Evolutionary conservation across 441 rosid genomes (phyloP), one percentile per base, ranked within the genome.

Genomic region (Gossypium gossypioides): DNA sequence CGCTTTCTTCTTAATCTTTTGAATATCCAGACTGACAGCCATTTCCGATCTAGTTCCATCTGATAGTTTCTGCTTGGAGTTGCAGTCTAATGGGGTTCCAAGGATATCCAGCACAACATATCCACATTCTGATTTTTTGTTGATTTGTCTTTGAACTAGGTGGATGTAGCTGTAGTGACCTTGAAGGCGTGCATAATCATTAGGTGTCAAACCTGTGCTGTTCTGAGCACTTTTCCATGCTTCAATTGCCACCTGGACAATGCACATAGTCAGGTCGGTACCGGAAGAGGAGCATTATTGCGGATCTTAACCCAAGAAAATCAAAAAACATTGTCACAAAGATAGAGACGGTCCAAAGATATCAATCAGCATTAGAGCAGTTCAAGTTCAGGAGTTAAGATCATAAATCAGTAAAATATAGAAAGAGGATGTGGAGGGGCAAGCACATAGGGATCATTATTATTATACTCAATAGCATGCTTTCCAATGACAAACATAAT

Each of bases 211-310:
- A 54, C 89, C 91, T 1, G 76, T 60, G 68, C 72, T 59, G 78
- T 87, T 87, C 2, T 56, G 66, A n/a, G 86, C 84, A 32, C 9
- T 79, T 74, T 77, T 84, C 89, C 91, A 87, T 0, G 85, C 85
- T 54, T 76, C 72, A 50, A 82, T 71, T 58, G 84, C 87, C 50
- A 84, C 74, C 89, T 87, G 81, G 74, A 74, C 13, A 66, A 65
- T 44, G 37, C 57, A 44, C 6, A 74, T 18, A 37, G 54, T 44
- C 64, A 27, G 29, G 70, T 60, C 22, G 80, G 61, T 46, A 73
- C 6, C 48, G 37, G 46, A 12, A 63, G 66, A 32, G 44, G 50
- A 51, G 37, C 68, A 19, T 32, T 2, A 29, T 60, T 15, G 22
- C 42, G 1, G 44, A 29, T 29, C 8, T 29, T 7, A 40, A 32